phyloP scores from a whole-genome alignment of 2,329 filamentous ascomycete genomes.

The Fulvia fulva region DNA sequence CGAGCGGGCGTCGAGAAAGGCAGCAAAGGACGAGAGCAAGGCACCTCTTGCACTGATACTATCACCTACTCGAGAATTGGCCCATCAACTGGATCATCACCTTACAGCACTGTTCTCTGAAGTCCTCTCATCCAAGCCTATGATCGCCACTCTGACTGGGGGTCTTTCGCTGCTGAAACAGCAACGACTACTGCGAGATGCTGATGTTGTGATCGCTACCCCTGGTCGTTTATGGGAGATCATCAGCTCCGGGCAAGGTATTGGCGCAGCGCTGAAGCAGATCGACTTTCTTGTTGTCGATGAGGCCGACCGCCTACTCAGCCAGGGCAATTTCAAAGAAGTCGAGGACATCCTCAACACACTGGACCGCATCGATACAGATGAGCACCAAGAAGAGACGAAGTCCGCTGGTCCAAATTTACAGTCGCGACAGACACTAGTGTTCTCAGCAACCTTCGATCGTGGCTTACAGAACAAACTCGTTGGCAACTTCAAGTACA shows the following conservation, averaged over 20 bases:
- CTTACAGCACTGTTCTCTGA: slow-evolving; percentile 69
- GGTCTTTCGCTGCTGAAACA: slow-evolving; percentile 95
- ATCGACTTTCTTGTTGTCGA: slow-evolving; percentile 86
- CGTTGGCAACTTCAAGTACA: slow-evolving; percentile 65
- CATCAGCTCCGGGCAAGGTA: slow-evolving; percentile 67
- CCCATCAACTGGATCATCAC: slow-evolving; percentile 84
- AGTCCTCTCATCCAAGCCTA: slow-evolving; percentile 54
- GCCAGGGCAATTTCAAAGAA: slow-evolving; percentile 93
- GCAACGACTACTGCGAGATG: slow-evolving; percentile 73
- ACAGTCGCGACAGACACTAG: slow-evolving; percentile 69
- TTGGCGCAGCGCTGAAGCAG: slow-evolving; percentile 66
- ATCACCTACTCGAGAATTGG: slow-evolving; percentile 87
- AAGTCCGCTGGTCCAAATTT: slow-evolving; percentile 12
- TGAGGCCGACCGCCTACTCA: slow-evolving; percentile 87
- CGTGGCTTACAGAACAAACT: slow-evolving; percentile 88
- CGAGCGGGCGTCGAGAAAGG: slow-evolving; percentile 36
- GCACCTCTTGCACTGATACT: slow-evolving; percentile 72
- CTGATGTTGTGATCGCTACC: slow-evolving; percentile 81
- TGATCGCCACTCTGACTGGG: slow-evolving; percentile 82
- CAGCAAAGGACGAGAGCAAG: slow-evolving; percentile 24
- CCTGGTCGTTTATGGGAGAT: slow-evolving; percentile 94
- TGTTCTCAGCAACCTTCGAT: slow-evolving; percentile 96
- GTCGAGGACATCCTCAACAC: slow-evolving; percentile 80
- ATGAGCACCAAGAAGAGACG: slow-evolving; percentile 43
- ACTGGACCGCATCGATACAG: slow-evolving; percentile 62